phyloP scores from a whole-genome alignment of 768 basidiomycete genomes.

The Leccinum sublutescens region DNA sequence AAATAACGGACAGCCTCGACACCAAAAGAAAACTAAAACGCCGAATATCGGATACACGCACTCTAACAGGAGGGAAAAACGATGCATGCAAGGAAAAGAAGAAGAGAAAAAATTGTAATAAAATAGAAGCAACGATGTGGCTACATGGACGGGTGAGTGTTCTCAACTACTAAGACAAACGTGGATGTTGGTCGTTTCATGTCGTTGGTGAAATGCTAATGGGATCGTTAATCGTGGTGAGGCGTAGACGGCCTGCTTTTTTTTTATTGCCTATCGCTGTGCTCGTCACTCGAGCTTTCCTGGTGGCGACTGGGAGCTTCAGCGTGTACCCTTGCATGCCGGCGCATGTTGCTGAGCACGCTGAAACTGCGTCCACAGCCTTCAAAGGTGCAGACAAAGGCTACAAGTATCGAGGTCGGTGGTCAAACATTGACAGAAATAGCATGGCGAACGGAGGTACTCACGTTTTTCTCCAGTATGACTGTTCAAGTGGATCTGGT shows the following conservation, averaged over 20 bases:
- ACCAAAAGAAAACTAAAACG: not conserved
- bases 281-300: conserved; percentile 47
- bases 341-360: conserved; percentile 86
- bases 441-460: conserved; percentile 23
- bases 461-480: conserved; percentile 85
- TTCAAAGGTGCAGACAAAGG: conserved; percentile 71
- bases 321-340: conserved; percentile 74
- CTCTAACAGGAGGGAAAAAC: not conserved
- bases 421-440: conserved; percentile 15
- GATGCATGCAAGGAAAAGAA: conserved; percentile 6
- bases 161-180: not conserved
- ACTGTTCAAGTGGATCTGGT: conserved; percentile 82
- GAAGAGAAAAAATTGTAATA: not conserved
- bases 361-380: conserved; percentile 81
- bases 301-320: conserved; percentile 33
- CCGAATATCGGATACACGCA: conserved; percentile 19
- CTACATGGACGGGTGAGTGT: conserved; percentile 12
- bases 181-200: conserved; percentile 6
- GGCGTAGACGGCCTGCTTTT: conserved; percentile 17
- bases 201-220: conserved; percentile 6
- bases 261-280: conserved; percentile 37
- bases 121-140: not conserved
- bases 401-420: conserved; percentile 35
- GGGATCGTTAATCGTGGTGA: conserved; percentile 9
- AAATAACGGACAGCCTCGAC: conserved; percentile 5